These are phyloP conservation scores for Echria macrotheca DNA, from an alignment of 495 filamentous ascomycete species.

Conservation along the genomic window DNA sequence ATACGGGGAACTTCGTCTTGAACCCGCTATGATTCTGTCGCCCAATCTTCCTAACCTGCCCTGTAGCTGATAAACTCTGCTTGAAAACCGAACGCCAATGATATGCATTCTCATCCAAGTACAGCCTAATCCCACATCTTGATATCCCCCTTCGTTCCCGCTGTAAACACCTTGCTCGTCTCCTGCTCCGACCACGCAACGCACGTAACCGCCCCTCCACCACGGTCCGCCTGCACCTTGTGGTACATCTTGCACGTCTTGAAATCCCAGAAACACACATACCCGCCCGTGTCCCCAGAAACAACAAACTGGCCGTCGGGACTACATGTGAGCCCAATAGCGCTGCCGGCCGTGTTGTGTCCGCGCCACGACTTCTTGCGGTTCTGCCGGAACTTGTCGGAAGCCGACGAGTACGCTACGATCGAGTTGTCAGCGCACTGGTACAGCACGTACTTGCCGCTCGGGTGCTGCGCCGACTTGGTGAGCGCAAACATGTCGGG, in stretches of 20 bases:
- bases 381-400: conserved; percentile 95
- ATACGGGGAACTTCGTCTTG: too few species aligned
- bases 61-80: too few species aligned
- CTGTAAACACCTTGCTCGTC: conserved; percentile 87
- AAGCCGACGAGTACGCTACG: conserved; percentile 75
- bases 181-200: conserved; percentile 94
- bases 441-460: conserved; percentile 87
- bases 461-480: conserved; percentile 73
- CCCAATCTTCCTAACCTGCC: too few species aligned
- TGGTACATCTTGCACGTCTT: conserved; percentile 98
- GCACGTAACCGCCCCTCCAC: conserved; percentile 71
- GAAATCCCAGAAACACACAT: conserved; percentile 96
- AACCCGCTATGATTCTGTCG: conserved; percentile 4
- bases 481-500: conserved; percentile 95
- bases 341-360: conserved; percentile 92
- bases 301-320: conserved; percentile 88
- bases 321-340: conserved; percentile 79
- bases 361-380: conserved; percentile 93
- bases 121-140: conserved; percentile 95
- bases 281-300: conserved; percentile 79
- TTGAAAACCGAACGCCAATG: too few species aligned
- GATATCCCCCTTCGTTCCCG: conserved; percentile 80
- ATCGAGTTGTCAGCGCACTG: conserved; percentile 94
- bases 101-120: too few species aligned
- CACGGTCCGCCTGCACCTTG: conserved; percentile 68